Conservation (phyloP, 78 protist genomes). For the Dictyostelium firmibasis region DNA sequence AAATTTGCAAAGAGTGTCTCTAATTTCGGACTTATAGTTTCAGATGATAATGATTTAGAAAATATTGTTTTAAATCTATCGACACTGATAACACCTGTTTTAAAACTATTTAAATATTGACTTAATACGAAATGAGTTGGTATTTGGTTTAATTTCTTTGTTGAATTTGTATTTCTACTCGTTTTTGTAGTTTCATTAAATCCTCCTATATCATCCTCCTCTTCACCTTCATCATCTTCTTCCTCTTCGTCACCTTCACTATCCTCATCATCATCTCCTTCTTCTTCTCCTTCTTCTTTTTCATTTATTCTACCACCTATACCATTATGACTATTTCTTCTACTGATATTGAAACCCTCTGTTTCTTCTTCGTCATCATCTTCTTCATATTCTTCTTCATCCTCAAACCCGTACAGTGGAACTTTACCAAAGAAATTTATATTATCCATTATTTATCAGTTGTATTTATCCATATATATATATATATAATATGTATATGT, state of each 20-base stretch:
- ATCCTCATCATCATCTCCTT: not conserved
- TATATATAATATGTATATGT: no score
- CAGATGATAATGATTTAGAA: not conserved
- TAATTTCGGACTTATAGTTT: not conserved
- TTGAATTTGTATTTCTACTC: not conserved
- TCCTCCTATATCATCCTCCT: not conserved
- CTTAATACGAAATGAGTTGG: not conserved
- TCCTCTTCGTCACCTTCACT: not conserved
- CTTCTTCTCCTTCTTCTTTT: not conserved
- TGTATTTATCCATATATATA: no score
- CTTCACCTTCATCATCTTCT: not conserved
- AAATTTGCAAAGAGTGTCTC: not conserved
- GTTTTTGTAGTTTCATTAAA: not conserved
- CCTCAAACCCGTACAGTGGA: not conserved
- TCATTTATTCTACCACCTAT: not conserved
- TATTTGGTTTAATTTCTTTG: not conserved
- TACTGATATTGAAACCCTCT: not conserved
- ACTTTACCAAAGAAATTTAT: not conserved
- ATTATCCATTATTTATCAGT: no score
- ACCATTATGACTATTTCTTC: not conserved
- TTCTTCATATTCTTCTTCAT: not conserved
- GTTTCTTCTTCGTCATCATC: not conserved
- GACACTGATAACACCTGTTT: not conserved
- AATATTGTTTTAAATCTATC: not conserved
- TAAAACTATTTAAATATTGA: not conserved